These are phyloP conservation scores for Graphilbum fragrans DNA, from an alignment of 2,329 filamentous ascomycete species.

Conservation along the genomic window DNA sequence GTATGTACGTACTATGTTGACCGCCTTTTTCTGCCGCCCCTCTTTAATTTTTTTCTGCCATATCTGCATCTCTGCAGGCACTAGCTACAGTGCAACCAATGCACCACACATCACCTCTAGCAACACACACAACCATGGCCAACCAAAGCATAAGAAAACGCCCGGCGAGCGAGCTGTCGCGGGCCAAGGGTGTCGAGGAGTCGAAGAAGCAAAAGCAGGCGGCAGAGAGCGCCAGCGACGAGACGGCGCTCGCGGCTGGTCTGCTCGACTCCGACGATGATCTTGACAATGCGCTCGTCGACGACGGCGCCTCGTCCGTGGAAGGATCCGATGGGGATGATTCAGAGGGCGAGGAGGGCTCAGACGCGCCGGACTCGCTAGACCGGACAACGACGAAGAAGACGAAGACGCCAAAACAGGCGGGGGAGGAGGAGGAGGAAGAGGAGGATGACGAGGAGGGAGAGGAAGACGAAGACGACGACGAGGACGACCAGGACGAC, in stretches of 20 bases:
- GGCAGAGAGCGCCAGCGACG: constrained; percentile 36
- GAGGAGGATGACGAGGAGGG: constrained; percentile 20
- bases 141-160: constrained; percentile 2
- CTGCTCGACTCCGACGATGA: constrained; percentile 45
- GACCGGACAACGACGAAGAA: constrained; percentile 6
- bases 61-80: not conserved
- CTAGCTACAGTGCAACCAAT: not conserved
- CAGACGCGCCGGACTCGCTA: constrained; percentile 17
- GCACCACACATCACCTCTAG: not conserved
- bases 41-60: not conserved
- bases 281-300: constrained; percentile 38
- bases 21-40: constrained; percentile 1
- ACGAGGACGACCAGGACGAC: constrained; percentile 2
- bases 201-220: constrained; percentile 34
- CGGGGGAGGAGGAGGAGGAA: constrained; percentile 11
- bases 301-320: constrained; percentile 24
- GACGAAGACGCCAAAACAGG: constrained; percentile 29
- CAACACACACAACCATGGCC: constrained; percentile 1
- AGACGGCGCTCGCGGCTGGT: constrained; percentile 37
- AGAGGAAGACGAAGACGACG: constrained; percentile 15
- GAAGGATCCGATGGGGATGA: not conserved
- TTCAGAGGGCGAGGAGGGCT: constrained; percentile 21
- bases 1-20: too few relatives aligned
- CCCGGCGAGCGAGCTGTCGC: constrained; percentile 1
- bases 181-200: not conserved